A percentile compares a stretch with the other conserved stretches of the same genome.
These are phyloP conservation scores for Nakazawaea wyomingensis DNA, from an alignment of 805 yeast species.

Conservation along the genomic window DNA sequence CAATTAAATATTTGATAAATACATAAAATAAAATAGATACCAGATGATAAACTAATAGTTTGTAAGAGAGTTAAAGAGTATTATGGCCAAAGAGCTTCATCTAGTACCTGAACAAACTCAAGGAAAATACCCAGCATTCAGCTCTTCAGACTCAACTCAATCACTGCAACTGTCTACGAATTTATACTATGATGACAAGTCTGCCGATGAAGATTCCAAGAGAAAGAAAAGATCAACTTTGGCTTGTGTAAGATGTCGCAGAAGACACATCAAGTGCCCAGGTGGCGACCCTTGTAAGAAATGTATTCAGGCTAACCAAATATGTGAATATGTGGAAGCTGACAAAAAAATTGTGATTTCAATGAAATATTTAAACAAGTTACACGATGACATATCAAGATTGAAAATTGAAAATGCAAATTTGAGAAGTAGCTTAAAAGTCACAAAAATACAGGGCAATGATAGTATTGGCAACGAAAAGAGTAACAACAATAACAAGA, in stretches of 20 bases:
- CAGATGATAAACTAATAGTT: no score
- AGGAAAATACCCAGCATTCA: not conserved
- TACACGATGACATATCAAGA: constrained; percentile 63
- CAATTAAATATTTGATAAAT: no score
- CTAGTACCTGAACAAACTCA: no score
- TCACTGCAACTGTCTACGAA: not conserved
- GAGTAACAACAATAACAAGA: no score
- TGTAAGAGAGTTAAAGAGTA: no score
- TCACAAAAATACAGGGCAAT: not conserved
- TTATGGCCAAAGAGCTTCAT: no score
- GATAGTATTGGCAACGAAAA: no score
- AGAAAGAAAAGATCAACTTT: constrained; percentile 12
- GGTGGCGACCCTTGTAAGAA: constrained; percentile 72
- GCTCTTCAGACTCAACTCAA: not conserved
- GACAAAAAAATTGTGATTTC: constrained; percentile 71
- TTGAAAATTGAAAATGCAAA: constrained; percentile 62
- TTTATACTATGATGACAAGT: not conserved
- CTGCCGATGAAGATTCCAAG: not conserved
- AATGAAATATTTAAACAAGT: constrained; percentile 57
- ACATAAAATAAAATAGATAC: no score
- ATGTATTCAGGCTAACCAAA: constrained; percentile 48
- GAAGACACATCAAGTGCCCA: constrained; percentile 71
- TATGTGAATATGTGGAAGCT: constrained; percentile 68
- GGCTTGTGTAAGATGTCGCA: constrained; percentile 62
- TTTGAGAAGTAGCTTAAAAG: constrained; percentile 40